Evolutionary conservation across 306 rosid genomes (phyloP).

Genomic region (Malus domestica): DNA sequence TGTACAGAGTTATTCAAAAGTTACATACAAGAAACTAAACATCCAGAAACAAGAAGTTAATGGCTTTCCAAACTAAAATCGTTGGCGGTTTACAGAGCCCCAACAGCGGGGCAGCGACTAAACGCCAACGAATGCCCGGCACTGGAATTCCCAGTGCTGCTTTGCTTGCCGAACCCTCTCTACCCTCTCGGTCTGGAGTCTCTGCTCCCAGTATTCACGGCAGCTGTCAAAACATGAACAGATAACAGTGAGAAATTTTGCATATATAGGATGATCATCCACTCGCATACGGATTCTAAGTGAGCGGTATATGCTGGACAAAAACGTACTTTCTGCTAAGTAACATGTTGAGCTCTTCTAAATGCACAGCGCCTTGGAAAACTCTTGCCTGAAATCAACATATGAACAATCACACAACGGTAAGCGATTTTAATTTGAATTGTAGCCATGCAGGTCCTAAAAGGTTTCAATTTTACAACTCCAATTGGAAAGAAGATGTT

Average conservation of each 20-base stretch:
- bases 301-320: neutral
- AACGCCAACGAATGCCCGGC: slow-evolving; percentile 50
- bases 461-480: neutral
- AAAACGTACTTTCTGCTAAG: slow-evolving; percentile 46
- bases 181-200: slow-evolving; percentile 54
- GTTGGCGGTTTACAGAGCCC: neutral
- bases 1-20: neutral
- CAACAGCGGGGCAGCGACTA: neutral
- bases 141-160: slow-evolving; percentile 73
- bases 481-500: neutral
- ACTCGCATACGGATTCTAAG: neutral
- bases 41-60: neutral
- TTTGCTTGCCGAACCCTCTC: slow-evolving; percentile 76
- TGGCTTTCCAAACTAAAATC: neutral
- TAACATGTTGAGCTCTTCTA: slow-evolving; percentile 68
- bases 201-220: slow-evolving; percentile 62
- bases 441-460: neutral
- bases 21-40: neutral
- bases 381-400: slow-evolving; percentile 46
- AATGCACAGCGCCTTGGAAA: slow-evolving; percentile 53
- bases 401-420: neutral
- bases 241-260: neutral
- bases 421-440: neutral
- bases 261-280: neutral
- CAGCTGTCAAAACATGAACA: slow-evolving; percentile 37